phyloP scores from a whole-genome alignment of 2,329 filamentous ascomycete genomes.

The Penicillium sumatraense region DNA sequence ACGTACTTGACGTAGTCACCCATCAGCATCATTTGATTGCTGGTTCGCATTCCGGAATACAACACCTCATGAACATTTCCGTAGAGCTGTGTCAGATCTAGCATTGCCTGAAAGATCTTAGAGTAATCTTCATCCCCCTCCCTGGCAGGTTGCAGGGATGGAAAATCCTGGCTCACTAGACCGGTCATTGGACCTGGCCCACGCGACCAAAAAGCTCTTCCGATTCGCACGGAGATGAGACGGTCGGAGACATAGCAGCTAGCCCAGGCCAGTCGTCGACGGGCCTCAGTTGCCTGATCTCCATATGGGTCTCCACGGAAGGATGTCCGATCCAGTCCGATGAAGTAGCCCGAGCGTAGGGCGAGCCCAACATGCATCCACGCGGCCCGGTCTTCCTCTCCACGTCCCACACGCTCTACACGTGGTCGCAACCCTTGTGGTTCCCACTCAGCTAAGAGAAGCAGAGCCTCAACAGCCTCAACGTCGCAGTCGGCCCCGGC shows the following conservation, averaged over 20 bases:
- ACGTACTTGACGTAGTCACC: constrained; percentile 77
- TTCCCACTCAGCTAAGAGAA: constrained; percentile 75
- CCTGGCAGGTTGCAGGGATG: constrained; percentile 63
- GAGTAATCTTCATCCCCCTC: constrained; percentile 69
- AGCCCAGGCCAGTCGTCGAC: constrained; percentile 71
- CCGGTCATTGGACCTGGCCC: constrained; percentile 70
- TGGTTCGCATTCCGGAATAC: constrained; percentile 72
- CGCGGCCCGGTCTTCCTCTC: constrained; percentile 73
- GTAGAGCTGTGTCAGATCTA: constrained; percentile 74
- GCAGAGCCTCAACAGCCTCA: constrained; percentile 71
- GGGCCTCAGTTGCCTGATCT: constrained; percentile 63
- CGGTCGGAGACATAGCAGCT: constrained; percentile 70
- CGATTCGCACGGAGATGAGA: constrained; percentile 71
- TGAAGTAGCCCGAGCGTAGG: constrained; percentile 70
- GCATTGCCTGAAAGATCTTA: constrained; percentile 70
- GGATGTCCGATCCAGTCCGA: constrained; percentile 70
- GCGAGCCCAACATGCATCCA: constrained; percentile 79
- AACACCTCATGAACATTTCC: constrained; percentile 75
- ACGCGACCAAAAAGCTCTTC: constrained; percentile 74
- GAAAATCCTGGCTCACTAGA: constrained; percentile 68
- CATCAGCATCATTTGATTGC: constrained; percentile 70
- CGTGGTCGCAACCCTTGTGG: constrained; percentile 66
- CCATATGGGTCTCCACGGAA: constrained; percentile 65
- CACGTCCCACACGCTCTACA: constrained; percentile 68
- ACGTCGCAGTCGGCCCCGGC: constrained; percentile 70